phyloP scores from a whole-genome alignment of 768 basidiomycete species.

The Lyophyllum atratum region DNA sequence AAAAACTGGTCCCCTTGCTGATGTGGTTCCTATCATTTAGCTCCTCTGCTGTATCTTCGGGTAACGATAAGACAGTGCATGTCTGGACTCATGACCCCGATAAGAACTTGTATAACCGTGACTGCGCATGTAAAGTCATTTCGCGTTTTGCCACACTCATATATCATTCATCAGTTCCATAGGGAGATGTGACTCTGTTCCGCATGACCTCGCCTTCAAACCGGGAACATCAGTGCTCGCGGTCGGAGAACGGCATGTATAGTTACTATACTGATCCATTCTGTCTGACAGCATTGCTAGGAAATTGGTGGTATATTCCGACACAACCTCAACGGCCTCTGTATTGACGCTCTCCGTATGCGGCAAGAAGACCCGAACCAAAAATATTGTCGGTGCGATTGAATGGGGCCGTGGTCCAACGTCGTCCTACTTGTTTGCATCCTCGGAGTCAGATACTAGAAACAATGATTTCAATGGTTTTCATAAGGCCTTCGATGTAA shows the following conservation, averaged over 20 bases:
- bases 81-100: constrained; percentile 39
- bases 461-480: constrained; percentile 34
- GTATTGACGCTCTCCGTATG: constrained; percentile 13
- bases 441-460: constrained; percentile 55
- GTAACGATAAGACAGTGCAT: constrained; percentile 43
- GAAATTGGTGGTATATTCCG: constrained; percentile 23
- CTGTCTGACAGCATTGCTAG: constrained; percentile 1
- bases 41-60: constrained; percentile 46
- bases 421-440: constrained; percentile 48
- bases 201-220: constrained; percentile 48
- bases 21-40: constrained; percentile 24
- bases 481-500: constrained; percentile 54
- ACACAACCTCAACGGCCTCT: constrained; percentile 1
- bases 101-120: constrained; percentile 5
- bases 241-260: constrained; percentile 39
- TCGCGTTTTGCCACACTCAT: not conserved
- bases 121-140: constrained; percentile 2
- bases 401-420: constrained; percentile 52
- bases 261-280: not conserved
- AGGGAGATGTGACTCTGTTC: constrained; percentile 29
- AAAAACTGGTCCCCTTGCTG: not conserved
- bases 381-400: constrained; percentile 43
- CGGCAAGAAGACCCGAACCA: constrained; percentile 13
- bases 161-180: not conserved
- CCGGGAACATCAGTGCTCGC: constrained; percentile 42